Conservation (phyloP, 805 yeast genomes). For the Hanseniaspora vineae region DNA sequence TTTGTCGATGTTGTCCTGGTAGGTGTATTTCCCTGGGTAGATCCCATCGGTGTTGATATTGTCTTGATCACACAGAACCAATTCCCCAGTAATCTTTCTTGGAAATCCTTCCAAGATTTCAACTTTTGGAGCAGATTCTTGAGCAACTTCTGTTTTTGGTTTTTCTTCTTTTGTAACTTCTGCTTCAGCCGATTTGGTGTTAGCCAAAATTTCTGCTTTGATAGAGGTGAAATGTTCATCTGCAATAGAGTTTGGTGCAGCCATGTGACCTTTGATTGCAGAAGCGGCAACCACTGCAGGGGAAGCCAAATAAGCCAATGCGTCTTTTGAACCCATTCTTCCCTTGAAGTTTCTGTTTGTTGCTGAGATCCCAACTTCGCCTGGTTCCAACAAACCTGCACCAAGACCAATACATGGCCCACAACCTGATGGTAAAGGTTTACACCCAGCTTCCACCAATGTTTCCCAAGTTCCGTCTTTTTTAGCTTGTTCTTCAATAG, state of each 20-base stretch:
- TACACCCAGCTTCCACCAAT: conserved; percentile 85
- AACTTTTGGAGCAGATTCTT: conserved; percentile 25
- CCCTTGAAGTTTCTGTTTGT: conserved; percentile 98
- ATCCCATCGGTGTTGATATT: conserved; percentile 96
- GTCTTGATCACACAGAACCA: conserved; percentile 93
- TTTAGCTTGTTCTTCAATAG: conserved; percentile 89
- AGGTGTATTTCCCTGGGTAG: conserved; percentile 97
- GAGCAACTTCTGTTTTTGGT: no score
- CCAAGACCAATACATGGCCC: conserved; percentile 99
- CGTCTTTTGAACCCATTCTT: conserved; percentile 96
- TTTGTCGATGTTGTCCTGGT: conserved; percentile 91
- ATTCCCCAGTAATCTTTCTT: conserved; percentile 73
- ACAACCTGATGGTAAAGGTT: conserved; percentile 94
- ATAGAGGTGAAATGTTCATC: conserved; percentile 40
- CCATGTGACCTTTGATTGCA: conserved; percentile 90
- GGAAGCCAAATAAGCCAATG: conserved; percentile 88
- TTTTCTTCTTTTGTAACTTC: conserved; percentile 18
- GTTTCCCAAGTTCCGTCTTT: conserved; percentile 85
- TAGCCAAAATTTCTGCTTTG: conserved; percentile 23
- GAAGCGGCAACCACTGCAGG: conserved; percentile 99
- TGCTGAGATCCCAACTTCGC: conserved; percentile 97
- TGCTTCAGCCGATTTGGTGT: conserved; percentile 12
- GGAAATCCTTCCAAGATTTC: conserved; percentile 89
- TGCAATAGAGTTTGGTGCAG: conserved; percentile 74
- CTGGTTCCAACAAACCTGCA: conserved; percentile 82